Conservation (phyloP, 78 protist species). For the Dictyostelium discoideum region DNA sequence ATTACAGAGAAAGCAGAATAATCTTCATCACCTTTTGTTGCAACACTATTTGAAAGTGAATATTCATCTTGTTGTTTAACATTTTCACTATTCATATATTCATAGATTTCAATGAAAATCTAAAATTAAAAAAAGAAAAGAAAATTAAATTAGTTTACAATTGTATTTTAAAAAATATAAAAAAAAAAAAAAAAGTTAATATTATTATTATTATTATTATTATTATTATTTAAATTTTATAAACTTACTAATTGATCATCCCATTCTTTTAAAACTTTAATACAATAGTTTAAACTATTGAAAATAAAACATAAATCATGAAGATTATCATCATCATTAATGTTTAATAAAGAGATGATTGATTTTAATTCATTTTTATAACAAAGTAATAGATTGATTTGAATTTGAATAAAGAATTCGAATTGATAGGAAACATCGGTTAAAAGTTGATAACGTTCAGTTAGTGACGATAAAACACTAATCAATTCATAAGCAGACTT, state of each 20-base stretch:
- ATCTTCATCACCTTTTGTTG: not conserved
- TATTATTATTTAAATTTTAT: too few species aligned
- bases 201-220: too few species aligned
- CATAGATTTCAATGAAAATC: constrained; percentile 39
- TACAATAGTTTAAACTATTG: constrained; percentile 29
- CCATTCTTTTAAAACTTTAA: constrained; percentile 37
- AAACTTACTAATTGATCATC: constrained; percentile 40
- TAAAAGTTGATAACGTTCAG: constrained; percentile 31
- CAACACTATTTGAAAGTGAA: not conserved
- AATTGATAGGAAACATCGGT: constrained; percentile 19
- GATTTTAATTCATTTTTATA: constrained; percentile 29
- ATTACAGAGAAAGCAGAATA: constrained; percentile 46
- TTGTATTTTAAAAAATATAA: not conserved
- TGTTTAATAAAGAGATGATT: not conserved
- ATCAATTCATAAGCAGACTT: constrained; percentile 56
- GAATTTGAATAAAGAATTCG: constrained; percentile 63
- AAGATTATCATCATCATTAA: not conserved
- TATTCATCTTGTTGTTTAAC: not conserved
- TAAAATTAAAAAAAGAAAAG: not conserved
- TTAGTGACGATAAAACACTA: not conserved
- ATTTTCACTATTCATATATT: constrained; percentile 34
- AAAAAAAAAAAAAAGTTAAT: not conserved
- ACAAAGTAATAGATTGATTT: constrained; percentile 21
- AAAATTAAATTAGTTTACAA: not conserved
- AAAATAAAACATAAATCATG: constrained; percentile 13